Conservation (phyloP, 192 early-diverging fungal species). For the Coemansia sp. region DNA sequence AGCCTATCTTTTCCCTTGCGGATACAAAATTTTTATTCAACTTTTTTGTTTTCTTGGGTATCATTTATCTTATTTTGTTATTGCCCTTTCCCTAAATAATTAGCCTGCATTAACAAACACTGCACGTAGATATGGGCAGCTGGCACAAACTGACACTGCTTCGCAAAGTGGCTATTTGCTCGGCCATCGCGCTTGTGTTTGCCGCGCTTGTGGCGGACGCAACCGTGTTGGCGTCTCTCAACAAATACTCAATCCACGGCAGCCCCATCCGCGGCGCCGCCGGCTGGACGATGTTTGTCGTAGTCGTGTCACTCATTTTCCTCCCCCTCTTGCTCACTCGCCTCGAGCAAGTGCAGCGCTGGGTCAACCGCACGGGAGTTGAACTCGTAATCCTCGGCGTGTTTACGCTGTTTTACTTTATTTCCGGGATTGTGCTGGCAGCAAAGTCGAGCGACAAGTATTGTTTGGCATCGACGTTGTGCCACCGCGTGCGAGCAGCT, state of each 20-base stretch:
- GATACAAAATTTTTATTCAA: background rate
- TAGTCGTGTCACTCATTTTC: conserved; percentile 12
- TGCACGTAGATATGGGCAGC: conserved; percentile 12
- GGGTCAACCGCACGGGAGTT: conserved; percentile 32
- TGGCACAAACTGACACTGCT: conserved; percentile 15
- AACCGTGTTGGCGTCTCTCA: conserved; percentile 18
- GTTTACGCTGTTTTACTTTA: conserved; percentile 23
- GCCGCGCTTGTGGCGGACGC: conserved; percentile 18
- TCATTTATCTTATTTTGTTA: background rate
- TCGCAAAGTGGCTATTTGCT: conserved; percentile 4
- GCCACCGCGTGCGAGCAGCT: conserved; percentile 13
- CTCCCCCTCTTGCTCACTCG: conserved; percentile 26
- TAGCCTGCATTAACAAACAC: background rate
- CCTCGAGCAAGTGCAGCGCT: conserved; percentile 19
- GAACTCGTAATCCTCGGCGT: conserved; percentile 23
- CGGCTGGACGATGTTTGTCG: conserved; percentile 38
- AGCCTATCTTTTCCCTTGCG: background rate
- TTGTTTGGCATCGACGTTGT: conserved; percentile 20
- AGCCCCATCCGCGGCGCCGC: conserved; percentile 1
- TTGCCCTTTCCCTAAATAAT: background rate
- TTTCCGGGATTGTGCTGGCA: conserved; percentile 26
- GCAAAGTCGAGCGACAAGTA: conserved; percentile 14
- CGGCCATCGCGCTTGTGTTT: conserved; percentile 3
- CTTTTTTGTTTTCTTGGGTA: background rate
- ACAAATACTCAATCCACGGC: background rate